Conservation (phyloP, 108 stramenopile species). For the Stephanodiscus triporus region DNA sequence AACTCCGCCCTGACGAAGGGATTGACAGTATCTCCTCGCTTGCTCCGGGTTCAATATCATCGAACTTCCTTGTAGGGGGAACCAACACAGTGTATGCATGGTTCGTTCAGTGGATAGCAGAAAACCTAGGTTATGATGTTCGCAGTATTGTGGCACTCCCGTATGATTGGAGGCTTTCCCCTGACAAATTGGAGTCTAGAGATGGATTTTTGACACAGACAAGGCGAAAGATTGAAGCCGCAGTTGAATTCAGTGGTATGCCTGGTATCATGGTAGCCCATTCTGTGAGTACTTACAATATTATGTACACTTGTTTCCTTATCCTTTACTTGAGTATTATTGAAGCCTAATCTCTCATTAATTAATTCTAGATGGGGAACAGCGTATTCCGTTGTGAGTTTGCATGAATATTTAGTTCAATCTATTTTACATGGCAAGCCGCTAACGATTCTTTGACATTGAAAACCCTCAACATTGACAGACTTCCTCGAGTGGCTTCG, state of each 20-base stretch:
- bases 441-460: too few species aligned
- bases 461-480: too few species aligned
- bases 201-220: conserved; percentile 31
- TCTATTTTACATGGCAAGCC: too few species aligned
- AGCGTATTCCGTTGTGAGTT: conserved; percentile 67
- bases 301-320: conserved; percentile 1
- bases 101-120: conserved; percentile 87
- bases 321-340: not conserved
- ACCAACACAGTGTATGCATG: conserved; percentile 90
- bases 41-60: conserved; percentile 70
- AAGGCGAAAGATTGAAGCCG: conserved; percentile 61
- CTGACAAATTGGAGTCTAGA: conserved; percentile 69
- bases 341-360: not conserved
- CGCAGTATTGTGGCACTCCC: conserved; percentile 80
- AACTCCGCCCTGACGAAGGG: conserved; percentile 88
- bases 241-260: conserved; percentile 65
- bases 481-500: conserved; percentile 81
- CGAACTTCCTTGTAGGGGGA: conserved; percentile 69
- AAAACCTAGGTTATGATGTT: conserved; percentile 86
- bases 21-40: conserved; percentile 82
- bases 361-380: conserved; percentile 66
- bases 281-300: conserved; percentile 51
- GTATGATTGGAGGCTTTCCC: conserved; percentile 87
- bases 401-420: too few species aligned
- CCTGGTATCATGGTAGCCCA: conserved; percentile 91